These are phyloP conservation scores for Phyllosticta citribraziliensis DNA, from an alignment of 2,329 filamentous ascomycete genomes.

Conservation along the genomic window DNA sequence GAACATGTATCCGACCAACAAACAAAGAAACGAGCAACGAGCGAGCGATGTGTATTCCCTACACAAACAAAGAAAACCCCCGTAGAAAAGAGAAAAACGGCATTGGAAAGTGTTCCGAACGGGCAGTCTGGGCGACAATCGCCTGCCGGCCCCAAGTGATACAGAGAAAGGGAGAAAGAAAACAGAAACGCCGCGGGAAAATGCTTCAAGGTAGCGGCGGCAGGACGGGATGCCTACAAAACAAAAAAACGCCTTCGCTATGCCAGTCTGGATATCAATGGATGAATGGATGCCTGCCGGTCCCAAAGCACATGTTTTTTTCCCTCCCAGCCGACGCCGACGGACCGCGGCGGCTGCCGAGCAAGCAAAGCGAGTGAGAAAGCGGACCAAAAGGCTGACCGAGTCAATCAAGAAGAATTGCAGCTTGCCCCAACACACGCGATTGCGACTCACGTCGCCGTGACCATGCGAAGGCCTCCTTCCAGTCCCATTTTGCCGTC, in stretches of 20 bases:
- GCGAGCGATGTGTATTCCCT: too few species aligned
- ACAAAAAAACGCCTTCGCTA: conserved; percentile 3
- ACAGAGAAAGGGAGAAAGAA: background rate
- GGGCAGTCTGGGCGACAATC: too few species aligned
- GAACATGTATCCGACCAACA: too few species aligned
- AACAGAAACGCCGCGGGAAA: background rate
- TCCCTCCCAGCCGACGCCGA: background rate
- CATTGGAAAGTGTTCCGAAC: too few species aligned
- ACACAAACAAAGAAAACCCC: too few species aligned
- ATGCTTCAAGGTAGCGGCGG: too few species aligned
- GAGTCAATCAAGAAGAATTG: background rate
- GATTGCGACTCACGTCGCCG: background rate
- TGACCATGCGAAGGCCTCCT: conserved; percentile 3
- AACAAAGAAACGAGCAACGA: too few species aligned
- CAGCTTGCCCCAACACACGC: background rate
- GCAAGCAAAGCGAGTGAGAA: background rate
- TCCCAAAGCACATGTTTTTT: background rate
- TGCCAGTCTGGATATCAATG: background rate
- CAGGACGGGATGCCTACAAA: too few species aligned
- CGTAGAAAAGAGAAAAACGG: too few species aligned
- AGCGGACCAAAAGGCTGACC: background rate
- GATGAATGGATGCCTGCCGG: background rate
- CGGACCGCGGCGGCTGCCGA: background rate
- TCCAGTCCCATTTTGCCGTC: background rate
- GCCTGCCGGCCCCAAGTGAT: background rate